Conservation (phyloP, 1,139 yeast genomes). For the Tardiomyces digboiensis region DNA sequence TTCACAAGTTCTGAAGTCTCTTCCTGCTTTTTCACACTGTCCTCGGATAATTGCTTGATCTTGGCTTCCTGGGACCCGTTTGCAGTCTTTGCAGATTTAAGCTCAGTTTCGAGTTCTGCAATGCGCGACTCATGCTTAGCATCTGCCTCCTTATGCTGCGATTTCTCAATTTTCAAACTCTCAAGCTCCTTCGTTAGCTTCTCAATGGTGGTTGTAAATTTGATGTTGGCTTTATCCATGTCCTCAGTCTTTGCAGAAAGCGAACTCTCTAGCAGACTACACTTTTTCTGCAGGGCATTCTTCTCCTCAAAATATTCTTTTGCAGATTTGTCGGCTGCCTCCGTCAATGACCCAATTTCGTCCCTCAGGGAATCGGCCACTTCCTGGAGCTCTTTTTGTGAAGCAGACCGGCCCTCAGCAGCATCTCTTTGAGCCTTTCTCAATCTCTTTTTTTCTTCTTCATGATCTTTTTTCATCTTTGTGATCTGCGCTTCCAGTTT, state of each 20-base stretch:
- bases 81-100: not conserved
- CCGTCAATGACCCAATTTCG: slow-evolving; percentile 8
- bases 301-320: slow-evolving; percentile 29
- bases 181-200: slow-evolving; percentile 4
- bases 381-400: slow-evolving; percentile 2
- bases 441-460: not conserved
- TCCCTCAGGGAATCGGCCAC: slow-evolving; percentile 7
- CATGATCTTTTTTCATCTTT: slow-evolving; percentile 4
- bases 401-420: slow-evolving; percentile 5
- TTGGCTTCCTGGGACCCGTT: slow-evolving; percentile 1
- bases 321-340: slow-evolving; percentile 8
- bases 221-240: too few species aligned
- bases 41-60: not conserved
- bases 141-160: not conserved
- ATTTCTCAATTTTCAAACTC: not conserved
- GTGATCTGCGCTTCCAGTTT: slow-evolving; percentile 1
- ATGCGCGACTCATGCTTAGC: not conserved
- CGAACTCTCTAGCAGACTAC: slow-evolving; percentile 1
- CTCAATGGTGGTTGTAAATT: slow-evolving; percentile 2
- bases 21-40: slow-evolving; percentile 2
- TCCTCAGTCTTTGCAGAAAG: not conserved
- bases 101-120: slow-evolving; percentile 1
- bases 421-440: slow-evolving; percentile 2
- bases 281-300: slow-evolving; percentile 24
- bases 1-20: slow-evolving; percentile 5